phyloP scores from a whole-genome alignment of 371 early-diverging fungal species.

The Apophysomyces sp. region DNA sequence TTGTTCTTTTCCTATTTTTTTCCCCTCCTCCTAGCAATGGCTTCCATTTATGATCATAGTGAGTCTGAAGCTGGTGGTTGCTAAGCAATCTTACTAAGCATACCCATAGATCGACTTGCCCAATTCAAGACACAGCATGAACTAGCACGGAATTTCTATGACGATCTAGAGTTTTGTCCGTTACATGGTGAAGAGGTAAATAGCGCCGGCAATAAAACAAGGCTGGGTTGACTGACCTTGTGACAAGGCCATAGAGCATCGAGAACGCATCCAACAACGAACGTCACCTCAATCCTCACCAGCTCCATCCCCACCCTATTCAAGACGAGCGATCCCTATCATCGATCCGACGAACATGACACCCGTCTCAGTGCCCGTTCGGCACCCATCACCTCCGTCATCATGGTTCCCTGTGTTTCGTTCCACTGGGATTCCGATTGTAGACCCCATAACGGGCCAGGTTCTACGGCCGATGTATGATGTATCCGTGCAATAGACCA shows the following conservation, averaged over 20 bases:
- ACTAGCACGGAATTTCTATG: slow-evolving; percentile 49
- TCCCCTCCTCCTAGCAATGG: not conserved
- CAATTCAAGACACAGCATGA: slow-evolving; percentile 41
- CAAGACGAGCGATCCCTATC: slow-evolving; percentile 38
- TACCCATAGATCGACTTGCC: slow-evolving; percentile 21
- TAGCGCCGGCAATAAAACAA: not conserved
- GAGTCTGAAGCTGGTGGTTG: not conserved
- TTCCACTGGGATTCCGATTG: slow-evolving; percentile 9
- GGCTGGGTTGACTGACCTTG: not conserved
- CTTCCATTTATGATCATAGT: not conserved
- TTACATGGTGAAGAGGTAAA: slow-evolving; percentile 28
- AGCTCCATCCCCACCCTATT: slow-evolving; percentile 28
- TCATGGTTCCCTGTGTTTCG: not conserved
- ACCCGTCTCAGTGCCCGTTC: slow-evolving; percentile 32
- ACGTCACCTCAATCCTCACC: slow-evolving; percentile 46
- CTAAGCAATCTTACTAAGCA: not conserved
- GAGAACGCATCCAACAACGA: slow-evolving; percentile 43
- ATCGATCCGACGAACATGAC: slow-evolving; percentile 44
- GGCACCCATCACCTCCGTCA: slow-evolving; percentile 7
- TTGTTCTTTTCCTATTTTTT: slow-evolving; percentile 10
- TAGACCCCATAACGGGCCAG: slow-evolving; percentile 16
- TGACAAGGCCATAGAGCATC: slow-evolving; percentile 29
- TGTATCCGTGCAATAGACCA: slow-evolving; percentile 16
- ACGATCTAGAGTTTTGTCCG: slow-evolving; percentile 48
- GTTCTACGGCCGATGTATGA: slow-evolving; percentile 5